phyloP scores from a whole-genome alignment of 108 stramenopile species.

The Licmophora abbreviata region DNA sequence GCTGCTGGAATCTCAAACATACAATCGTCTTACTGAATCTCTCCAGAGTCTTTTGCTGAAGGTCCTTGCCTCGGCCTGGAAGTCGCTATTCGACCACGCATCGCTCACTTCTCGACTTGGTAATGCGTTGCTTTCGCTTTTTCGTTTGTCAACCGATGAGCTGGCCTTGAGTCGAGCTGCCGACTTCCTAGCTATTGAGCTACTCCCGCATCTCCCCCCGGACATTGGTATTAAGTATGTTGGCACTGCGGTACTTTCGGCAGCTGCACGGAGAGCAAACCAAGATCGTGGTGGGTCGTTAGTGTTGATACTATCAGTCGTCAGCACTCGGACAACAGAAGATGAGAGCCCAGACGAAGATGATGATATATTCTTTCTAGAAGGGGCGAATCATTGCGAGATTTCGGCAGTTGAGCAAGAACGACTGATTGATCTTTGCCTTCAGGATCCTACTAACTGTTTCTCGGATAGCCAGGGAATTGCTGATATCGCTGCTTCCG shows the following conservation, averaged over 20 bases:
- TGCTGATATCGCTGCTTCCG: too few species aligned
- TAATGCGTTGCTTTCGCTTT: constrained; percentile 25
- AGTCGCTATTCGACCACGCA: constrained; percentile 23
- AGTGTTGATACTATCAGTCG: constrained; percentile 21
- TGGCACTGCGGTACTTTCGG: constrained; percentile 31
- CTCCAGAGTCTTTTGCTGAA: constrained; percentile 20
- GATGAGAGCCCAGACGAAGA: constrained; percentile 4
- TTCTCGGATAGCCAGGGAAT: constrained; percentile 17
- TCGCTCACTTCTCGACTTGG: constrained; percentile 25
- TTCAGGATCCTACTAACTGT: constrained; percentile 4
- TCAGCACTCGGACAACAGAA: constrained; percentile 12
- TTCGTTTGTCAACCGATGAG: constrained; percentile 9
- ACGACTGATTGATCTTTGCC: neutral
- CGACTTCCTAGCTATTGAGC: constrained; percentile 28
- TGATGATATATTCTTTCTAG: constrained; percentile 13
- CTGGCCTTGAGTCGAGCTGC: constrained; percentile 4
- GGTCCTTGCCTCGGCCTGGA: constrained; percentile 32
- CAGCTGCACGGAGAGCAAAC: constrained; percentile 19
- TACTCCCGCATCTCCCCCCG: constrained; percentile 38
- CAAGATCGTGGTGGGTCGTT: constrained; percentile 21
- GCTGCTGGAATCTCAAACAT: neutral
- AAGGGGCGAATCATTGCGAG: neutral
- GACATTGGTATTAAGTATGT: constrained; percentile 17
- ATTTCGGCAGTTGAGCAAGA: neutral
- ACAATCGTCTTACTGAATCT: constrained; percentile 6